Conservation (phyloP, 257 asterid genomes). For the Scutellaria baicalensis region DNA sequence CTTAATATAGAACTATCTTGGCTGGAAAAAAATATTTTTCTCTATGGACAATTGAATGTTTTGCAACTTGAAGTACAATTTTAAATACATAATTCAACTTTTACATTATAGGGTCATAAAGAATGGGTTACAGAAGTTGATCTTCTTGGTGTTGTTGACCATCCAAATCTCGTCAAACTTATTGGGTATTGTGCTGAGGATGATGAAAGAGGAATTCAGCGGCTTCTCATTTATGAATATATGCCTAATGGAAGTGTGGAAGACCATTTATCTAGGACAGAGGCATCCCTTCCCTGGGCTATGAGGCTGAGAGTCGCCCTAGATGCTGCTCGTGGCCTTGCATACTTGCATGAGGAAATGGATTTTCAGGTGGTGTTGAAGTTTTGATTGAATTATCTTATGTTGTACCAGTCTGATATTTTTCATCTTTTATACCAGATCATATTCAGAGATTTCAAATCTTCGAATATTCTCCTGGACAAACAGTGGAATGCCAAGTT, state of each 20-base stretch:
- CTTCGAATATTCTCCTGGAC: slow-evolving; percentile 48
- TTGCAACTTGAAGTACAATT: not conserved
- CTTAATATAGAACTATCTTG: not conserved
- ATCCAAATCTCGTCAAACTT: slow-evolving; percentile 73
- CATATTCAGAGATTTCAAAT: slow-evolving; percentile 54
- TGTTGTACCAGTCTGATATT: not conserved
- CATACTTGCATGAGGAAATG: slow-evolving; percentile 81
- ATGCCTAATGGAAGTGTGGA: slow-evolving; percentile 83
- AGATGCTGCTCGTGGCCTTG: slow-evolving; percentile 77
- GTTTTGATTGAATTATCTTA: not conserved
- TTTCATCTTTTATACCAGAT: slow-evolving; percentile 22
- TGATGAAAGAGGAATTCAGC: slow-evolving; percentile 80
- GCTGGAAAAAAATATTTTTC: not conserved
- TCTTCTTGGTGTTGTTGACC: slow-evolving; percentile 73
- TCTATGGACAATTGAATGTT: not conserved
- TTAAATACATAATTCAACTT: not conserved
- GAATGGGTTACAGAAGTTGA: slow-evolving; percentile 95
- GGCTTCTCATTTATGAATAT: slow-evolving; percentile 67
- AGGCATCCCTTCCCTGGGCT: slow-evolving; percentile 55
- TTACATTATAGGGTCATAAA: slow-evolving; percentile 60
- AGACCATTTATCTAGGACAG: slow-evolving; percentile 59
- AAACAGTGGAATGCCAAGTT: slow-evolving; percentile 53
- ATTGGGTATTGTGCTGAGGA: slow-evolving; percentile 89
- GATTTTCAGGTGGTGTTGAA: slow-evolving; percentile 62
- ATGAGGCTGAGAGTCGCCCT: slow-evolving; percentile 74